Evolutionary conservation across 352 stramenopile genomes (phyloP).

Genomic region (Globisporangium yorkense): DNA sequence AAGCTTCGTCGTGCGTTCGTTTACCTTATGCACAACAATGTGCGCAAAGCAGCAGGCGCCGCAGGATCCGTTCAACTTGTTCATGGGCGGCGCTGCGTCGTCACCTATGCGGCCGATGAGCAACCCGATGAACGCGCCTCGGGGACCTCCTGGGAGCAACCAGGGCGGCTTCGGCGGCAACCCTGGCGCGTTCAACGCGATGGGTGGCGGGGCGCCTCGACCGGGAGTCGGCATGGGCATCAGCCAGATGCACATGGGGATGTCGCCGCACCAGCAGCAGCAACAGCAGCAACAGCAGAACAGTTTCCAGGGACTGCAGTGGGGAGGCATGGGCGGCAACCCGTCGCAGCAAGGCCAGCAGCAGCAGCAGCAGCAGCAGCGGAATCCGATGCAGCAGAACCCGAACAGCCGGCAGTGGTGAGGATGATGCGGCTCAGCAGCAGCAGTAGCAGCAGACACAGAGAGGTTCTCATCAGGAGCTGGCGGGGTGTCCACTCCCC

Average conservation of each 20-base stretch:
- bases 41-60: slow-evolving; percentile 13
- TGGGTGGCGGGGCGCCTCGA: slow-evolving; percentile 28
- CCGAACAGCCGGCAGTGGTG: slow-evolving; percentile 37
- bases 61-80: slow-evolving; percentile 75
- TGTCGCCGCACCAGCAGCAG: slow-evolving; percentile 35
- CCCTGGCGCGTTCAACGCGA: slow-evolving; percentile 36
- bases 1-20: neutral
- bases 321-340: slow-evolving; percentile 64
- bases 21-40: neutral
- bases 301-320: slow-evolving; percentile 82
- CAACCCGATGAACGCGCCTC: slow-evolving; percentile 25
- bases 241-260: slow-evolving; percentile 81
- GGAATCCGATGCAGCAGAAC: slow-evolving; percentile 54
- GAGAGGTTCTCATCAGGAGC: too few relatives aligned
- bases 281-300: slow-evolving; percentile 44
- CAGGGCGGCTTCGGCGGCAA: slow-evolving; percentile 16
- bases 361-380: slow-evolving; percentile 39
- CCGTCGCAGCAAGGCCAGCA: slow-evolving; percentile 34
- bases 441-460: neutral
- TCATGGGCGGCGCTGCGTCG: slow-evolving; percentile 21
- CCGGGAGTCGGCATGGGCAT: slow-evolving; percentile 65
- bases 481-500: too few relatives aligned
- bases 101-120: slow-evolving; percentile 25
- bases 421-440: neutral
- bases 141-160: slow-evolving; percentile 17